Base-by-base conservation (phyloP, 2,329 filamentous ascomycete species). In the Chaetomium sp. region DNA sequence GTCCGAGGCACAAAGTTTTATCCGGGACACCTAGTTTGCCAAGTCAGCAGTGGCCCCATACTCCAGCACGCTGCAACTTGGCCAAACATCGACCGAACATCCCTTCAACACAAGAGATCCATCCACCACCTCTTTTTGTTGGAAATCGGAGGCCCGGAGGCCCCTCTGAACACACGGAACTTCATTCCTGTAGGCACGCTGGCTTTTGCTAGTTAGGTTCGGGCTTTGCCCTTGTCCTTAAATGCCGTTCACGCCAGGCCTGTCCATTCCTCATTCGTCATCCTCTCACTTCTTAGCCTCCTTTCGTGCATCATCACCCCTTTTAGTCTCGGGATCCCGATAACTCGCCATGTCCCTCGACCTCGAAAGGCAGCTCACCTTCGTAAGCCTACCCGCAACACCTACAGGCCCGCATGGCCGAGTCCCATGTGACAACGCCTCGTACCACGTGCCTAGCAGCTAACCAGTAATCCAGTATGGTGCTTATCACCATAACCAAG, bases 321-420 rank as follows among this genome's bases (percentile, higher is more conserved):
- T 35, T 16, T 58, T n/a, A 13, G 10, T n/a, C n/a, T 5, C n/a
- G 6, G 16, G 25, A 8, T 35, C 16, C 38, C 38, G 50, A 29
- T 54, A 35, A 38, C 25, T 61, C 35, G 31, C 51, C 50, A 88
- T 88, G 86, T 85, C 86, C 71, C 84, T 95, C 73, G 89, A 93
- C 74, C 84, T 95, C 60, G 91, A 95, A 80, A 90, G 87, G 75
- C 91, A 94, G 75, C 83, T 95, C 72, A 87, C 86, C 78, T 93
- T 93, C 79, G 91, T 95, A 86, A 77, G 89, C 71, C 33, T 21
- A 25, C 29, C 38, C n/a, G 23, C 45, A 31, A 13, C 19, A 65
- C 16, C 65, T 54, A 54, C 56, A 5, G 21, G 7, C 47, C 35
- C 10, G 29, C 29, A 23, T 38, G 38, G 35, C 59, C 53, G 38